Evolutionary conservation across 306 rosid species (phyloP).

Genomic region (Luffa aegyptiaca): DNA sequence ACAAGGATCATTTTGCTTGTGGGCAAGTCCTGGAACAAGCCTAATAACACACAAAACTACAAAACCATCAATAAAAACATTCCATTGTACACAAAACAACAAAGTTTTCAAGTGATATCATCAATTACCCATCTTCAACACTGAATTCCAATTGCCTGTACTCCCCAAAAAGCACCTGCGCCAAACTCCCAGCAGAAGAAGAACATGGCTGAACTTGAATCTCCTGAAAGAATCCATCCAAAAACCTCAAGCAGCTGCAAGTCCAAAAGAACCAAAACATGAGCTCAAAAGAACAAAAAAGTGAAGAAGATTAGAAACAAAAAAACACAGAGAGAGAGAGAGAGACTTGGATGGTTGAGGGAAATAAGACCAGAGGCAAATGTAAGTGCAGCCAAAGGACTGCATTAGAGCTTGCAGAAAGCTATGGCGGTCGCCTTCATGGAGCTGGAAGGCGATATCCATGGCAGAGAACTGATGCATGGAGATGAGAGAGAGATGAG

Average conservation of each 20-base stretch:
- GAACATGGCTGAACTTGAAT: conserved; percentile 40
- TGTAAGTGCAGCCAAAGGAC: conserved; percentile 52
- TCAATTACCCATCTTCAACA: conserved; percentile 47
- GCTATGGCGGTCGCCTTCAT: conserved; percentile 29
- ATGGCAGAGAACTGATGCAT: conserved; percentile 11
- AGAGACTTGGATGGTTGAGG: conserved; percentile 45
- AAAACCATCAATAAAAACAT: no score
- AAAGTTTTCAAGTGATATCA: neutral
- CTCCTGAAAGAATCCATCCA: conserved; percentile 59
- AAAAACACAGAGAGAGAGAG: neutral
- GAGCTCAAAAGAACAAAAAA: neutral
- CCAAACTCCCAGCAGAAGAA: conserved; percentile 35
- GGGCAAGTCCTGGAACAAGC: conserved; percentile 66
- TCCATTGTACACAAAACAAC: neutral
- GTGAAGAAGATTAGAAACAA: neutral
- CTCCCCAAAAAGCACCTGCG: conserved; percentile 44
- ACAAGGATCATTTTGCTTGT: conserved; percentile 31
- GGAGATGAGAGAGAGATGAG: no score
- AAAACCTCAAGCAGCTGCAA: conserved; percentile 40
- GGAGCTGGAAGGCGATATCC: conserved; percentile 44
- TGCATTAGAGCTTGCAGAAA: conserved; percentile 34
- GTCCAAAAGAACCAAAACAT: neutral
- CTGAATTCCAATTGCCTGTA: conserved; percentile 28
- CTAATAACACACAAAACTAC: conserved; percentile 18
- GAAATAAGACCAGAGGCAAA: conserved; percentile 56